Evolutionary conservation across 768 basidiomycete genomes (phyloP), one percentile per base, ranked within the genome.

Genomic region (Antrodiella citrinella): DNA sequence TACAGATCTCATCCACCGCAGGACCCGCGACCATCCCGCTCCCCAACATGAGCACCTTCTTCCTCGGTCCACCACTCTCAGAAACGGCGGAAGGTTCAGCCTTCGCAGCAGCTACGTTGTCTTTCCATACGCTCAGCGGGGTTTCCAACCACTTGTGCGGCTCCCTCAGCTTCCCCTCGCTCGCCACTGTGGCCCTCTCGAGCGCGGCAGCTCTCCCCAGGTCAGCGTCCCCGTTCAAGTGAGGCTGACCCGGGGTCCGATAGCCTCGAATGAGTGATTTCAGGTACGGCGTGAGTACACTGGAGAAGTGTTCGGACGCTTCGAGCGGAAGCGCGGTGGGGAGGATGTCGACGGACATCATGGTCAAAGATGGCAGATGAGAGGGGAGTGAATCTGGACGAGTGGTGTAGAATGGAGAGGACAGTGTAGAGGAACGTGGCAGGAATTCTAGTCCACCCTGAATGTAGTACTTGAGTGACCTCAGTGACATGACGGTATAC

Each of bases 11-110:
- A 47, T 86, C 79, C 2, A 91, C 82, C 0, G 89, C 88, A 13
- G 94, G 94, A 2, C 84, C 86, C 3, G 92, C 91, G 18, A 97
- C 94, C 82, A 96, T 91, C n/a, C 94, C 94, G 49, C 88, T 91
- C 5, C 94, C 94, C 2, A 97, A 74, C 59, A 96, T 71, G 26
- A 97, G 65, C 0, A 93, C 76, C 58, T 74, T 79, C 69, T 84
- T 84, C 67, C 78, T 81, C 26, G 23, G 18, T 7, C 30, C 30
- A n/a, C n/a, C n/a, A 24, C 47, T 45, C 25, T 25, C 43, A 35
- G 26, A 18, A 9, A 22, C 11, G 15, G 20, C 13, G 21, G 21
- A 22, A 10, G 48, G 25, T 21, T 0, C n/a, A 43, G 41, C 41
- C 21, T 11, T 10, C 24, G 7, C 2, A 12, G 1, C 48, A 41